Evolutionary conservation across 257 asterid genomes (phyloP).

Genomic region (Ligustrum vulgare): DNA sequence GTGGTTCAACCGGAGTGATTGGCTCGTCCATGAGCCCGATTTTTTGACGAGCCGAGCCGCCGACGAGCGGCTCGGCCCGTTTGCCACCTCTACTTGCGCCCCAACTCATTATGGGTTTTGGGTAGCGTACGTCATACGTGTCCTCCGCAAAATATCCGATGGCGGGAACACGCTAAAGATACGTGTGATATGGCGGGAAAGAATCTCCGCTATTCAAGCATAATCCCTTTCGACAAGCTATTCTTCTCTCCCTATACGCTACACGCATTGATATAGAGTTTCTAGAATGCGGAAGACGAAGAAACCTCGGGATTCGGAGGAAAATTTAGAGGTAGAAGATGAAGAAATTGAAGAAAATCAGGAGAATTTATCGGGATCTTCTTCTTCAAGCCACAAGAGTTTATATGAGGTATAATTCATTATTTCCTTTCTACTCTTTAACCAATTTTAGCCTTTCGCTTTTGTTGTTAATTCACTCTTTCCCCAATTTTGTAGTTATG

Average conservation of each 20-base stretch:
- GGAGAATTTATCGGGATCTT: conserved; percentile 30
- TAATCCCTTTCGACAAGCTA: background rate
- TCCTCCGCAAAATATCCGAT: background rate
- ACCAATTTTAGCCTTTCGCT: background rate
- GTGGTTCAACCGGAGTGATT: no score
- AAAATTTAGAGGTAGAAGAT: conserved; percentile 41
- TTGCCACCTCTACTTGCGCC: no score
- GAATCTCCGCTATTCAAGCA: conserved; percentile 12
- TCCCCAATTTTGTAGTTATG: background rate
- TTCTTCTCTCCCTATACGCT: no score
- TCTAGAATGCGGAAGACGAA: conserved; percentile 59
- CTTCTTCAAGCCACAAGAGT: conserved; percentile 47
- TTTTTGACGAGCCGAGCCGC: no score
- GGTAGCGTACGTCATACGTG: no score
- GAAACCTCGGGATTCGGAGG: conserved; percentile 64
- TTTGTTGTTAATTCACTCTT: background rate
- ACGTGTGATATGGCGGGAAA: conserved; percentile 50
- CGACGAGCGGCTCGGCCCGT: no score
- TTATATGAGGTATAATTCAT: conserved; percentile 62
- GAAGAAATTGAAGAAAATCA: conserved; percentile 41
- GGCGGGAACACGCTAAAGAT: conserved; percentile 18
- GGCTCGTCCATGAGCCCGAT: no score
- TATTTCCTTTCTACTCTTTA: background rate
- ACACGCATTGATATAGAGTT: conserved; percentile 18
- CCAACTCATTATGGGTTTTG: no score